Conservation (phyloP, 1,284 basidiomycete genomes). For the Cutaneotrichosporon sp. region DNA sequence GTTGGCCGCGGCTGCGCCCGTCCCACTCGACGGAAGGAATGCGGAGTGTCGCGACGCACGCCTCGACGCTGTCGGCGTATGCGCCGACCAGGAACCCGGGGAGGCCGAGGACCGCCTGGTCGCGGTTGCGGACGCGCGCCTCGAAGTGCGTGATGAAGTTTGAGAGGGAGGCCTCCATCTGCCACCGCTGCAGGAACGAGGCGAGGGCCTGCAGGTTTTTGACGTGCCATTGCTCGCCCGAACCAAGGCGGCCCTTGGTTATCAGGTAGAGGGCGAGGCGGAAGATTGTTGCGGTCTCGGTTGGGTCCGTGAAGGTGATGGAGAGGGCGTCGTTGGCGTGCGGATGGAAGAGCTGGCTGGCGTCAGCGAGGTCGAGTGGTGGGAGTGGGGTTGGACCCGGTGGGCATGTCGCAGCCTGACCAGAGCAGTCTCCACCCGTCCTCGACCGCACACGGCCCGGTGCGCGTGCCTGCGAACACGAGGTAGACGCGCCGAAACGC, state of each 20-base stretch:
- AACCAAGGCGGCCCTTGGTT: background rate
- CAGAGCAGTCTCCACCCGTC: too few species aligned
- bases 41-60: background rate
- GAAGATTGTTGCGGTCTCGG: background rate
- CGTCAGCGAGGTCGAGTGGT: background rate
- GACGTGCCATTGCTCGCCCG: background rate
- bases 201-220: background rate
- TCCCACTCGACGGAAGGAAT: background rate
- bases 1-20: background rate
- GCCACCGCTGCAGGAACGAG: background rate
- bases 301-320: background rate
- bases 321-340: background rate
- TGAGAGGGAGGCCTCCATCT: background rate
- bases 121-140: conserved; percentile 1
- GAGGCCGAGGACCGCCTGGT: background rate
- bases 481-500: background rate
- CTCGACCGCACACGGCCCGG: too few species aligned
- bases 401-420: too few species aligned
- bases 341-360: background rate
- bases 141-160: background rate
- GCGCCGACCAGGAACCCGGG: conserved; percentile 2
- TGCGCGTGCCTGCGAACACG: background rate
- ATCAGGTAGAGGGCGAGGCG: background rate
- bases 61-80: background rate
- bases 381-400: background rate